phyloP scores from a whole-genome alignment of 2,329 filamentous ascomycete genomes.

The Emmonsia crescens region DNA sequence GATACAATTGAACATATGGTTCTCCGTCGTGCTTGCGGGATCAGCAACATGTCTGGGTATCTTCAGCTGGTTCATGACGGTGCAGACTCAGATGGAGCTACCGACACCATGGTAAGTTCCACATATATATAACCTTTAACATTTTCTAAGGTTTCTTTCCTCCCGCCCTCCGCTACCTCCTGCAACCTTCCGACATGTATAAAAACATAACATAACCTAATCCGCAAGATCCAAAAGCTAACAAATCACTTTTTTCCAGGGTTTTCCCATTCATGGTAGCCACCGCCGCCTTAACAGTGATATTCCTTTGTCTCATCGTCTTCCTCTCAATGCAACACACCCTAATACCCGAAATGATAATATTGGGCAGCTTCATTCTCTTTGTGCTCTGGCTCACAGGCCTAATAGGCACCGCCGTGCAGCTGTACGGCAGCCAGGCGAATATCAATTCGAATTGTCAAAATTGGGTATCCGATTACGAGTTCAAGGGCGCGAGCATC shows the following conservation, averaged over 20 bases:
- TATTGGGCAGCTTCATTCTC: conserved; percentile 50
- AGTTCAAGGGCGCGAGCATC: conserved; percentile 37
- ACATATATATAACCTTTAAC: background rate
- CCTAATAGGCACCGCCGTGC: conserved; percentile 52
- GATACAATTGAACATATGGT: conserved; percentile 54
- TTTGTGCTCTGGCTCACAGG: conserved; percentile 52
- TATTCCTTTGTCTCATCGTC: conserved; percentile 50
- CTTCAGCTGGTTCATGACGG: conserved; percentile 49
- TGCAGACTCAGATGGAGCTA: conserved; percentile 45
- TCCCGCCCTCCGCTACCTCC: too few species aligned
- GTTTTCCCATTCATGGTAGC: conserved; percentile 55
- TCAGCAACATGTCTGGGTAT: conserved; percentile 49
- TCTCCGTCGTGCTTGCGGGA: conserved; percentile 49
- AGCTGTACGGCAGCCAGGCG: conserved; percentile 46
- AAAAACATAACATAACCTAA: background rate
- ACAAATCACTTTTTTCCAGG: conserved; percentile 31
- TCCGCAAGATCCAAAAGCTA: background rate
- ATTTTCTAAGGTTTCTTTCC: too few species aligned
- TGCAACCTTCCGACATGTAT: background rate
- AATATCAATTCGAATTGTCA: conserved; percentile 51
- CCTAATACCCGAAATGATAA: conserved; percentile 48
- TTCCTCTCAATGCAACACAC: conserved; percentile 45
- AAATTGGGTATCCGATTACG: conserved; percentile 42
- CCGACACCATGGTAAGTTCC: conserved; percentile 50
- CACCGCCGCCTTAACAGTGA: conserved; percentile 44